Base-by-base conservation (phyloP, 495 filamentous ascomycete genomes). In the Hyaloscypha finlandica region DNA sequence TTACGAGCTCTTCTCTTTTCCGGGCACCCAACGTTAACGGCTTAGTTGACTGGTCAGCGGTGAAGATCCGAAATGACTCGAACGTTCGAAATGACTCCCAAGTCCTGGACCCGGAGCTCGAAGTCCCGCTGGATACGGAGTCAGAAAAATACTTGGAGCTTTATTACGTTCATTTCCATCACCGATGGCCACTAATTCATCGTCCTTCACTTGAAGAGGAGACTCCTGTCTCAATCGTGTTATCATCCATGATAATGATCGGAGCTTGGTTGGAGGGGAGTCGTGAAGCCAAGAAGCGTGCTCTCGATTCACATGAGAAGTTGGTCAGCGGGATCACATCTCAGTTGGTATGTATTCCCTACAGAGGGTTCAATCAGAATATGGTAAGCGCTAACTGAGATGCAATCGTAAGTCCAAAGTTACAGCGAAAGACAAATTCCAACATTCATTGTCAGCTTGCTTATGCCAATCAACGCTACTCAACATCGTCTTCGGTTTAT, bases 151-250 rank as follows among this genome's bases (percentile, higher is more conserved):
- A 66, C 48, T 16, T 69, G 0, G 45, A 67, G 2, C 22, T 33
- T 11, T 73, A 70, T 30, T 73, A 64, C 42, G 8, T 16, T 2
- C 37, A 70, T 35, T 70, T 70, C 37, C 68, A 73, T 56, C 68
- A 73, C 55, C 68, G 66, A 31, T 73, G 65, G 63, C 45, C 65
- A 19, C 54, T 71, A 9, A 25, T 73, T 33, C 70, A 73, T 42
- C 59, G 63, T 19, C 61, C 70, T 22, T 60, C 61, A 51, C 65
- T 61, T 59, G 58, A 51, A 5, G 31, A 33, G 2, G 61, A 65
- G 25, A 31, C 31, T 33, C 12, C 35, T 39, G 16, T 20, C 35
- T 25, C 29, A 9, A 22, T 56, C 9, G 9, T 68, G 16, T 31
- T 57, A 11, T 52, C 53, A 14, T 66, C 68, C 12, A 64, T 73